Evolutionary conservation across 305 asterid species (phyloP).

Genomic region (Coffea humblotiana): DNA sequence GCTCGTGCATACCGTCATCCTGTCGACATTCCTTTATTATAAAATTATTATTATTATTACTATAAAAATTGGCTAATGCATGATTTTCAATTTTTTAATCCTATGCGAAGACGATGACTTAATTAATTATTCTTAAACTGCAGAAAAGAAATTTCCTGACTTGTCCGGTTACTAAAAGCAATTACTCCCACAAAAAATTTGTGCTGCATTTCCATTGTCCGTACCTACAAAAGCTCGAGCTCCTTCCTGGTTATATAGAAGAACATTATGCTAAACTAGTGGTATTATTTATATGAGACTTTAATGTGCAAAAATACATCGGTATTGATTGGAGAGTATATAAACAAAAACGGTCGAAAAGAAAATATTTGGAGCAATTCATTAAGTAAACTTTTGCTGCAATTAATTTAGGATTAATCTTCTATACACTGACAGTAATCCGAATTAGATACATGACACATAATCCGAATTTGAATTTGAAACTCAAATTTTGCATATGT

Average conservation of each 20-base stretch:
- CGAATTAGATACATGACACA: no score
- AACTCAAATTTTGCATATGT: no score
- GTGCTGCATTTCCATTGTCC: constrained; percentile 11
- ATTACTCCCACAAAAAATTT: not conserved
- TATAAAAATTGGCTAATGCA: not conserved
- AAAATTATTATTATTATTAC: not conserved
- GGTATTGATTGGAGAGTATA: no score
- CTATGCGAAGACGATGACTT: not conserved
- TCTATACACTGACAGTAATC: no score
- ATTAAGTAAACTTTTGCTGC: not conserved
- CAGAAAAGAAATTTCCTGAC: not conserved
- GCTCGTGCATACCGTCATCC: not conserved
- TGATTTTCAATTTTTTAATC: not conserved
- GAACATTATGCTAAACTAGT: no score
- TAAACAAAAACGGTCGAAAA: not conserved
- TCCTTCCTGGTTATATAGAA: not conserved
- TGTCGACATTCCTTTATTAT: constrained; percentile 6
- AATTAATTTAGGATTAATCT: no score
- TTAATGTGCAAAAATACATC: no score
- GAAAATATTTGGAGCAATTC: not conserved
- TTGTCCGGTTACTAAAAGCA: not conserved
- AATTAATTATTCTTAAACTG: not conserved
- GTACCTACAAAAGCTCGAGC: not conserved
- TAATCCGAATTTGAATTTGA: no score
- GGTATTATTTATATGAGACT: no score